phyloP scores from a whole-genome alignment of 2,329 filamentous ascomycete species.

The Ascochyta rabiei region DNA sequence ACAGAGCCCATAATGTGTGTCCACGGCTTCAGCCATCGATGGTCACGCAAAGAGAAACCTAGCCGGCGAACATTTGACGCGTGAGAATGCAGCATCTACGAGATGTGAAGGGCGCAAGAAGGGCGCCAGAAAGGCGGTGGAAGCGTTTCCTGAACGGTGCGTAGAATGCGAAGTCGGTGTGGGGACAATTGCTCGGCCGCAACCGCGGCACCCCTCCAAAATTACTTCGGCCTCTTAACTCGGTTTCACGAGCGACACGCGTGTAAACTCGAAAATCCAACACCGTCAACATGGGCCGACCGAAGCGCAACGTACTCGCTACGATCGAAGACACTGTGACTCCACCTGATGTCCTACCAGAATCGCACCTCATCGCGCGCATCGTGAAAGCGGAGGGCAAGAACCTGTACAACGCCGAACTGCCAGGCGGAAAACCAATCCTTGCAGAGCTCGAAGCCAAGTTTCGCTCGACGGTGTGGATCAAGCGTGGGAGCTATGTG shows the following conservation, averaged over 20 bases:
- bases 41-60: not conserved
- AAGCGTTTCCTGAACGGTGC: constrained; percentile 13
- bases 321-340: constrained; percentile 74
- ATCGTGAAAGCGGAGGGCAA: constrained; percentile 86
- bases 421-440: constrained; percentile 67
- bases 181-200: constrained; percentile 12
- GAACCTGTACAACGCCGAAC: constrained; percentile 80
- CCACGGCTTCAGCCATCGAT: not conserved
- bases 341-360: constrained; percentile 60
- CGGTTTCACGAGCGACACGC: constrained; percentile 3
- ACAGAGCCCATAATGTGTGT: not conserved
- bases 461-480: constrained; percentile 93
- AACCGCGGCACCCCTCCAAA: constrained; percentile 14
- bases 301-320: constrained; percentile 78
- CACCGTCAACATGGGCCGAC: constrained; percentile 65
- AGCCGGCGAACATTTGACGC: constrained; percentile 2
- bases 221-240: constrained; percentile 1
- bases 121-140: constrained; percentile 10
- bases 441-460: constrained; percentile 81
- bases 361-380: constrained; percentile 71
- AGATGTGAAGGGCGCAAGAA: not conserved
- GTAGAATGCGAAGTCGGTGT: not conserved
- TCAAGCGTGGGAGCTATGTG: constrained; percentile 87
- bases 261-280: not conserved
- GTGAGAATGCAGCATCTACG: not conserved